Evolutionary conservation across 73 alveolate species (phyloP).

Genomic region (Tetrahymena thermophila): DNA sequence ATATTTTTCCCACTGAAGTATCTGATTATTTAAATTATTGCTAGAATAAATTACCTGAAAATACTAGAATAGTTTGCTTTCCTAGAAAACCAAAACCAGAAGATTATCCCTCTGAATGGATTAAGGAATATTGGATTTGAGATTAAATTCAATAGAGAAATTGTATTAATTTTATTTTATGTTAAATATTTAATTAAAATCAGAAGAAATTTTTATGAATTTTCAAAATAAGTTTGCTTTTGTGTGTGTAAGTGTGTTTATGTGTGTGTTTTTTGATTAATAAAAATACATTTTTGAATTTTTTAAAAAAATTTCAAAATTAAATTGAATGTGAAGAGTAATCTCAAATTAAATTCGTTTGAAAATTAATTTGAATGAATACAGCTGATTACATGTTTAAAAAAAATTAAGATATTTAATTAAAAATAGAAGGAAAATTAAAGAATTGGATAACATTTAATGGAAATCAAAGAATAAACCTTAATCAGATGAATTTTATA

Average conservation of each 20-base stretch:
- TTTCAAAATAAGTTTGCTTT: neutral
- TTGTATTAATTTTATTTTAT: neutral
- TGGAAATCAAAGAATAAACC: no score
- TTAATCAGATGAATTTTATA: no score
- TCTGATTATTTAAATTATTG: slow-evolving; percentile 52
- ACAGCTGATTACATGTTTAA: neutral
- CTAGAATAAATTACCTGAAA: slow-evolving; percentile 58
- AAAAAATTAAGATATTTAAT: no score
- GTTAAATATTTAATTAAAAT: neutral
- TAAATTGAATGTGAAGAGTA: neutral
- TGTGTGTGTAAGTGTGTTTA: no score
- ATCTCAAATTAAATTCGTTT: neutral
- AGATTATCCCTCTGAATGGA: slow-evolving; percentile 60
- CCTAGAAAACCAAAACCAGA: slow-evolving; percentile 83
- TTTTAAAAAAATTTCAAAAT: no score
- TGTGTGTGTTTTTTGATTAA: no score
- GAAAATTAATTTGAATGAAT: neutral
- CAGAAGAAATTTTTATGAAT: neutral
- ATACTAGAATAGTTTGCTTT: slow-evolving; percentile 62
- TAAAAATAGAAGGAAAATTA: neutral
- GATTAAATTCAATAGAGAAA: neutral
- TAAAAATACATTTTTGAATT: no score
- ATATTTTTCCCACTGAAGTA: slow-evolving; percentile 40
- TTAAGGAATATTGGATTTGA: slow-evolving; percentile 50
- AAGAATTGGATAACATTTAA: neutral